Evolutionary conservation across 1,284 basidiomycete genomes (phyloP), one percentile per base, ranked within the genome.

Genomic region (Spongispora temasekensis): DNA sequence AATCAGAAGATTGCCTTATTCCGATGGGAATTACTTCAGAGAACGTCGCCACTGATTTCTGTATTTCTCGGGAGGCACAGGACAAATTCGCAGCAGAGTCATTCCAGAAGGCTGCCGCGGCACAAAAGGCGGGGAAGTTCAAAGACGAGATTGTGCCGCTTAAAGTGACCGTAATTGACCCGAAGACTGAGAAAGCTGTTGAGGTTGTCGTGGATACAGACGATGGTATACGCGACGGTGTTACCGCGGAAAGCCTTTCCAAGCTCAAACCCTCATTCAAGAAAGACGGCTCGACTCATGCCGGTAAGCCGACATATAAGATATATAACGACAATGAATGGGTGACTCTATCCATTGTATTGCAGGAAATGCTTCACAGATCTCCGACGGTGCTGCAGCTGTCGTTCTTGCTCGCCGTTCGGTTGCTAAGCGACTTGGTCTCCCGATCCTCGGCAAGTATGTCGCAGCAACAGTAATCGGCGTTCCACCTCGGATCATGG

Each of bases 21-120:
- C 97, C 97, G 58, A 98, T 98, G 95, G 95, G 96, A 65, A 90
- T 95, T 79, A 97, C 95, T 55, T 97, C 94, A 27, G 97, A 98
- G 81, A 98, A 98, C 73, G 96, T 98, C 64, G 94, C 95, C 23
- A 77, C 81, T 50, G 84, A 94, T 64, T 95, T 83, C 78, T 79
- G 82, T 65, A 84, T 98, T 71, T 78, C 89, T 48, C 90, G 95
- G 59, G 79, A 80, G 51, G 78, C 76, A 52, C 95, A 97, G 77
- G 95, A 97, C 79, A 84, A 81, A 55, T 97, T 97, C 69, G 89
- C 95, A 10, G 94, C 94, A 48, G 79, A 86, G 62, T 95, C 93
- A 12, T 96, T 89, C 82, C 87, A 88, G 70, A 94, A 93, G 75
- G 97, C 97, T 21, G 88, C 89, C 19, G 86, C 84, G 23, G 95